Evolutionary conservation across 306 rosid genomes (phyloP).

Genomic region (Lathyrus tuberosus): DNA sequence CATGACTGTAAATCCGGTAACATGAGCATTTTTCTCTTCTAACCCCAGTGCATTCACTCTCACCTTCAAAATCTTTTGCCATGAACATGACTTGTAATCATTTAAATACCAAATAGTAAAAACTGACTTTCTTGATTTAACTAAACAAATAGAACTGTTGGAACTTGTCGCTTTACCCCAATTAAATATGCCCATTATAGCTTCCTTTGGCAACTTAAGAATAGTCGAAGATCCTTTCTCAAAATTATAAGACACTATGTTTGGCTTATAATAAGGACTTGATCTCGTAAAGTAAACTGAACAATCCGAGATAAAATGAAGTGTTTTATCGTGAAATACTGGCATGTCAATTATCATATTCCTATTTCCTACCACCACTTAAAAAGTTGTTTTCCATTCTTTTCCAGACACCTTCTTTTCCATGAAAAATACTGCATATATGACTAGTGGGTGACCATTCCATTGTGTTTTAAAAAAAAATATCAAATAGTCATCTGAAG

Average conservation of each 20-base stretch:
- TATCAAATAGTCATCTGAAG: not conserved
- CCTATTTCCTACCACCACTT: not conserved
- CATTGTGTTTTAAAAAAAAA: not conserved
- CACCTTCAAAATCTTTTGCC: conserved; percentile 10
- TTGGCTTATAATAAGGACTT: conserved; percentile 16
- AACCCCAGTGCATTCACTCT: conserved; percentile 30
- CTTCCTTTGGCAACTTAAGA: not conserved
- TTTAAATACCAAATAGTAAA: conserved; percentile 29
- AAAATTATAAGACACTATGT: conserved; percentile 15
- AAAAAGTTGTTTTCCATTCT: not conserved
- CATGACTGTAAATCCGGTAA: not conserved
- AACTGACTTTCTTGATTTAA: not conserved
- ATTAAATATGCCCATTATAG: conserved; percentile 25
- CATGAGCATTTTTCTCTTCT: not conserved
- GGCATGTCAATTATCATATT: not conserved
- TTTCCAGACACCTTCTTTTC: not conserved
- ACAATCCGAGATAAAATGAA: conserved; percentile 5
- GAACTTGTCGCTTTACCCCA: not conserved
- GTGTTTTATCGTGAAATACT: not conserved
- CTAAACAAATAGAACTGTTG: conserved; percentile 19
- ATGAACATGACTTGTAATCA: not conserved
- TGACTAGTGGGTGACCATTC: not conserved
- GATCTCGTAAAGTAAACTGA: accelerated
- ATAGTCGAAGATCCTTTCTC: conserved; percentile 18
- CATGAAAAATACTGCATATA: not conserved